phyloP scores from a whole-genome alignment of 1,284 basidiomycete genomes.

The Lignosus rhinocerotis region DNA sequence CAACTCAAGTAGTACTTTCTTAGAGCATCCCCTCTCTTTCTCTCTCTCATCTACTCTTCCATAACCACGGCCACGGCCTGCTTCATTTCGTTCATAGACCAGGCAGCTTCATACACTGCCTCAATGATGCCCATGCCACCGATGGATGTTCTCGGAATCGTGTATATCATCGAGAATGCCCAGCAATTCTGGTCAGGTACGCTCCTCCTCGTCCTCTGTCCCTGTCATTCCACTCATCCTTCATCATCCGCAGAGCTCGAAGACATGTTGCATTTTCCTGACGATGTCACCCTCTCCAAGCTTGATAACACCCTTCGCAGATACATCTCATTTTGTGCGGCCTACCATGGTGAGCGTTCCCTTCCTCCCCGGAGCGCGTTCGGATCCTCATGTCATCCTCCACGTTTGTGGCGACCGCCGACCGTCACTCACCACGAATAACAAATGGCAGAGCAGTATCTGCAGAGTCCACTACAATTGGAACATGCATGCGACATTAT shows the following conservation, averaged over 20 bases:
- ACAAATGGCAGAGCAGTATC: conserved; percentile 64
- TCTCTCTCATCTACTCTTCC: too few species aligned
- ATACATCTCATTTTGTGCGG: conserved; percentile 76
- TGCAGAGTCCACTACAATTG: conserved; percentile 79
- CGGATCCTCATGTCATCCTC: conserved; percentile 2
- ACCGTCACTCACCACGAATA: not conserved
- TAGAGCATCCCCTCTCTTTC: too few species aligned
- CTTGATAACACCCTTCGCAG: conserved; percentile 79
- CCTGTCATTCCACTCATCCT: not conserved
- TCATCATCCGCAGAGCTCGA: conserved; percentile 68
- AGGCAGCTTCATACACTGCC: not conserved
- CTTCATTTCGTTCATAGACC: not conserved
- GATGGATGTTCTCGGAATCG: conserved; percentile 57
- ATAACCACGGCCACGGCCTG: too few species aligned
- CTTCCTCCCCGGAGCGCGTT: not conserved
- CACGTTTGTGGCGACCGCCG: not conserved
- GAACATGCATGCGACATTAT: conserved; percentile 77
- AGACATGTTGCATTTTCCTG: conserved; percentile 71
- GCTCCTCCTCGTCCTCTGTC: conserved; percentile 30
- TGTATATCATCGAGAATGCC: conserved; percentile 77
- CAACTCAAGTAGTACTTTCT: not conserved
- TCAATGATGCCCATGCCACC: conserved; percentile 15
- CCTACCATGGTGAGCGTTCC: conserved; percentile 75
- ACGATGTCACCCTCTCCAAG: conserved; percentile 65
- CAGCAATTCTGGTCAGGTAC: conserved; percentile 86